Evolutionary conservation across 352 stramenopile genomes (phyloP).

Genomic region (Plasmopara halstedii): DNA sequence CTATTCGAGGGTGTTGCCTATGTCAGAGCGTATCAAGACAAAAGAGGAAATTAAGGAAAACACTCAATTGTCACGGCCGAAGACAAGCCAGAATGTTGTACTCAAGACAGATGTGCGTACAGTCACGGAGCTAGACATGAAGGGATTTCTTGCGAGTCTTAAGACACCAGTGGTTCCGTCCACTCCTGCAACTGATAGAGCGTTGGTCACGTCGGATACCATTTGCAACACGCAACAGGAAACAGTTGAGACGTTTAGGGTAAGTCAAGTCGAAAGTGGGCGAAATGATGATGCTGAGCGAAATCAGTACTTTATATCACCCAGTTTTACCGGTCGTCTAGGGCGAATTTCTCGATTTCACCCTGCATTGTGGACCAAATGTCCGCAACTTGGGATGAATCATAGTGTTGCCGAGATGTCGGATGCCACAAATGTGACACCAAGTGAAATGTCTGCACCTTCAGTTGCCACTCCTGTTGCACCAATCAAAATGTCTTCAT

Average conservation of each 20-base stretch:
- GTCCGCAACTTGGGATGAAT: constrained; percentile 23
- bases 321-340: constrained; percentile 28
- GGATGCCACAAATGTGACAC: no score
- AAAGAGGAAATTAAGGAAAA: constrained; percentile 21
- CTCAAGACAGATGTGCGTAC: constrained; percentile 16
- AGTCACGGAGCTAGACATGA: constrained; percentile 53
- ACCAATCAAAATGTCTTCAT: background rate
- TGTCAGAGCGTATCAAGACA: constrained; percentile 29
- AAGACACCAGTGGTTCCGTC: constrained; percentile 25
- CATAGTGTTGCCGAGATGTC: constrained; percentile 16
- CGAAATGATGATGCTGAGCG: no score
- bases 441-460: background rate
- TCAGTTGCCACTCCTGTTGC: constrained; percentile 2
- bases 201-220: background rate
- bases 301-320: background rate
- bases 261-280: constrained; percentile 15
- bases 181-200: background rate
- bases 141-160: constrained; percentile 55
- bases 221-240: constrained; percentile 18
- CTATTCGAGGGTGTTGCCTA: constrained; percentile 68
- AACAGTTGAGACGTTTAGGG: constrained; percentile 31
- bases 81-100: constrained; percentile 7
- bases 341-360: constrained; percentile 30
- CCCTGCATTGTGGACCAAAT: constrained; percentile 14
- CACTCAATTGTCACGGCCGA: constrained; percentile 12